Base-by-base conservation (phyloP, 1,284 basidiomycete species). In the Tilletia caries region DNA sequence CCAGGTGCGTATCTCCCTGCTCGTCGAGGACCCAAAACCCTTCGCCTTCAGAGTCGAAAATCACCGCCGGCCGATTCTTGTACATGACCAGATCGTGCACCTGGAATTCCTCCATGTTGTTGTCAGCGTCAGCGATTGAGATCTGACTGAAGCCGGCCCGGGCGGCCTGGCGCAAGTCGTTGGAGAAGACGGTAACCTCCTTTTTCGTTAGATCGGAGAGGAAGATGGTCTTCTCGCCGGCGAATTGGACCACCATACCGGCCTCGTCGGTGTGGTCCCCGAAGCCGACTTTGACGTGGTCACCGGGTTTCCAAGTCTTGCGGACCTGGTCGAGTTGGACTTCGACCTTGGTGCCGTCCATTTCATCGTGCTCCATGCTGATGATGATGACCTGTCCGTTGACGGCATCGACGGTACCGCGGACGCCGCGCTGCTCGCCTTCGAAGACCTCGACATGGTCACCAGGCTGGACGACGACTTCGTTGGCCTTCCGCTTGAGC, bases 231-330 rank as follows among this genome's bases (percentile, higher is more conserved):
- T 8, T 64, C 33, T 64, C 60, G 6, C 32, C 32, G 64, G 84
- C 81, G 25, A 98, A 91, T 37, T 93, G 91, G 54, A 98, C 91
- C 27, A 98, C 95, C 78, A 98, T 87, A 86, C 95, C 95, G 5
- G 94, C 96, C 85, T 97, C 94, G 79, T 96, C 93, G 8, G 89
- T 88, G 80, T 98, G 96, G 85, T 95, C 91, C 29, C 95, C 95
- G 6, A 90, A 88, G 89, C 97, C 93, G 70, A 98, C 95, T 86
- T 98, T 98, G 85, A 99, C 92, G 81, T 99, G 96, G 84, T 98
- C 95, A 83, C 95, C 96, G 66, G 93, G 88, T 83, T 93, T 93
- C 87, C 98, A 98, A 64, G 91, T 88, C 85, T 99, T 98, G 75
- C 94, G 88, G 3, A 98, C 93, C 81, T 91, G 92, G 68, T 91